Conservation (phyloP, 176 grass and related monocot genomes). For the Avena sativa region DNA sequence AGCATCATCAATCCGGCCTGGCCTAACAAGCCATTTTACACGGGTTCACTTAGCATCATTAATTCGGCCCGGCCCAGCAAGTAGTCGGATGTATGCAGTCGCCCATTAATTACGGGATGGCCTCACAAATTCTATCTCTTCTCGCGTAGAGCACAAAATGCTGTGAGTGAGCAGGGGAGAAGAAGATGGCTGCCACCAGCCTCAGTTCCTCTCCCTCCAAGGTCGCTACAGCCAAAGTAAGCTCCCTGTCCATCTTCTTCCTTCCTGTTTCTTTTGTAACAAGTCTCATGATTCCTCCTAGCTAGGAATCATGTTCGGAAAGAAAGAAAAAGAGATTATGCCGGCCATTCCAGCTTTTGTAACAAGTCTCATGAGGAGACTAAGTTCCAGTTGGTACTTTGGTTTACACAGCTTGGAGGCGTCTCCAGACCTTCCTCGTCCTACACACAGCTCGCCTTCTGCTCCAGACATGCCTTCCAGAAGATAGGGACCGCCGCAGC, state of each 20-base stretch:
- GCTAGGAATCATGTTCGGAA: not conserved
- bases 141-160: slow-evolving; percentile 40
- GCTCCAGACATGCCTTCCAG: slow-evolving; percentile 46
- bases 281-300: not conserved
- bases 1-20: not conserved
- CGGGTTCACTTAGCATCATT: not conserved
- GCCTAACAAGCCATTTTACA: not conserved
- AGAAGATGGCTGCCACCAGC: slow-evolving; percentile 58
- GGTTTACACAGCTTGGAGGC: slow-evolving; percentile 38
- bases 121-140: slow-evolving; percentile 56
- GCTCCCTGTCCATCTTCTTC: slow-evolving; percentile 23
- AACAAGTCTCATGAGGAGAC: not conserved
- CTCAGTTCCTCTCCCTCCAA: slow-evolving; percentile 48
- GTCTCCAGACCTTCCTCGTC: slow-evolving; percentile 41
- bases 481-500: slow-evolving; percentile 19
- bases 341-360: not conserved
- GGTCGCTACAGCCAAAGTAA: slow-evolving; percentile 49
- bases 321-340: not conserved
- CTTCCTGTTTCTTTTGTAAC: not conserved
- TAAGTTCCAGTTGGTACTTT: not conserved
- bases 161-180: slow-evolving; percentile 39
- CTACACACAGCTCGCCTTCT: slow-evolving; percentile 51
- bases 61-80: slow-evolving; percentile 28
- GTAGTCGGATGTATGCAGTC: not conserved
- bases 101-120: not conserved